Evolutionary conservation across 495 filamentous ascomycete species (phyloP).

Genomic region (Neurospora sp.): DNA sequence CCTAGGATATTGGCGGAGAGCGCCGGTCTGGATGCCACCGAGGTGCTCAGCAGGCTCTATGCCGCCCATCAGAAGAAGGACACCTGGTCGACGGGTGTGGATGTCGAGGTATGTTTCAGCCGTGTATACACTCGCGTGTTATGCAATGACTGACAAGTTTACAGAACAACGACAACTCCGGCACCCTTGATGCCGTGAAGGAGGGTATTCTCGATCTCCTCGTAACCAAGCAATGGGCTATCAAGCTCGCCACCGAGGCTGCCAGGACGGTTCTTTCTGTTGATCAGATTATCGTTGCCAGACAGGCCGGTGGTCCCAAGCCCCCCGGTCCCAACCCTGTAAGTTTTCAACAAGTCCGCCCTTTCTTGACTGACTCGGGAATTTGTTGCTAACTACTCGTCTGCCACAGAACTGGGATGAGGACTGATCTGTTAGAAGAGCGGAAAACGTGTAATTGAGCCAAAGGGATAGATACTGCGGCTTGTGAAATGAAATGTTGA

Average conservation of each 20-base stretch:
- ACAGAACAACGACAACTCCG: slow-evolving; percentile 61
- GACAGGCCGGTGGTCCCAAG: slow-evolving; percentile 96
- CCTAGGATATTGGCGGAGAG: slow-evolving; percentile 89
- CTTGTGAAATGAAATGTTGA: not conserved
- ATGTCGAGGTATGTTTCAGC: slow-evolving; percentile 59
- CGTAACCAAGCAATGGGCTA: slow-evolving; percentile 87
- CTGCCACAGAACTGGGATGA: slow-evolving; percentile 79
- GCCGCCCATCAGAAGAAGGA: slow-evolving; percentile 83
- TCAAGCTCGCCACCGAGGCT: slow-evolving; percentile 90
- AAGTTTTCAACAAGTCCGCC: not conserved
- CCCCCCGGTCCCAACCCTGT: slow-evolving; percentile 78
- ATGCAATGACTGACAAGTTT: slow-evolving; percentile 5
- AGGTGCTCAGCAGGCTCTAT: slow-evolving; percentile 83
- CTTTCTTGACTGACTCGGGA: not conserved
- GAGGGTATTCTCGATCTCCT: slow-evolving; percentile 89
- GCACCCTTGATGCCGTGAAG: slow-evolving; percentile 78
- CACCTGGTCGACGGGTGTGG: slow-evolving; percentile 83
- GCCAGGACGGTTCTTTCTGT: slow-evolving; percentile 91
- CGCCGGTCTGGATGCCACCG: slow-evolving; percentile 90
- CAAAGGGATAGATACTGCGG: not conserved
- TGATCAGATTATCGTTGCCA: slow-evolving; percentile 97
- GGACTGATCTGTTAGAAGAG: slow-evolving; percentile 46
- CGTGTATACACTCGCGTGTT: not conserved
- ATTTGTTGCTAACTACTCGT: not conserved
- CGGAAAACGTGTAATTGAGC: not conserved